Base-by-base conservation (phyloP, 108 stramenopile species). In the Mediolabrus comicus region DNA sequence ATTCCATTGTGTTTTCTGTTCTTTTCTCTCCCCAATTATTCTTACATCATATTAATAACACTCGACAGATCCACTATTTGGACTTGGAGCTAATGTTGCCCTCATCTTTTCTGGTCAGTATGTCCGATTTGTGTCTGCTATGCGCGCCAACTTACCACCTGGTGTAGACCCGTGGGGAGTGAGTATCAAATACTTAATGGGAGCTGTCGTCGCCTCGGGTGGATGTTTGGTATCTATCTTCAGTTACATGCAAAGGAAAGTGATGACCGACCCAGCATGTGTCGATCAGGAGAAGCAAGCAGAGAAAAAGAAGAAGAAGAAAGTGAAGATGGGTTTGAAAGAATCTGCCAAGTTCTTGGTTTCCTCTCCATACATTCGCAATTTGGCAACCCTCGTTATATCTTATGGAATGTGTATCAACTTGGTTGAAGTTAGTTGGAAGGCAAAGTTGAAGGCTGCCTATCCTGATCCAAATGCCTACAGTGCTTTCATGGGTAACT, bases 341-440 rank as follows among this genome's bases (percentile, higher is more conserved):
- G 98, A 98, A 43, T 92, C 91, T 16, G 91, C 94, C 31, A 91
- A 95, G 69, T 98, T 96, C 82, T 86, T 98, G 24, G 80, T 92
- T 74, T 87, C 78, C 59, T 92, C 90, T 26, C 77, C 83, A 9
- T 98, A 97, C 91, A 97, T 96, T 77, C 81, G 92, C 3, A 80
- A 98, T 72, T 69, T 99, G 33, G 97, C 97, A 0, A 88, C 82
- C 41, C 71, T 99, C 27, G 98, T 99, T 11, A 94, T 99, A 34
- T 88, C 88, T 53, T 99, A 99, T 67, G 98, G 98, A 58, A 92
- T 99, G 95, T 92, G 94, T 64, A 99, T 99, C 84, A 98, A 98
- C 83, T 92, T 99, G 71, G 97, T 98, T 11, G 98, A 99, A 81
- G 98, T 99, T 19, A 95, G 92, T 33, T 99, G 99, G 99, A 99